A percentile compares a stretch with the other conserved stretches of the same genome.
phyloP scores from a whole-genome alignment of 78 protist species.

The Mantamonas sphyraenae region DNA sequence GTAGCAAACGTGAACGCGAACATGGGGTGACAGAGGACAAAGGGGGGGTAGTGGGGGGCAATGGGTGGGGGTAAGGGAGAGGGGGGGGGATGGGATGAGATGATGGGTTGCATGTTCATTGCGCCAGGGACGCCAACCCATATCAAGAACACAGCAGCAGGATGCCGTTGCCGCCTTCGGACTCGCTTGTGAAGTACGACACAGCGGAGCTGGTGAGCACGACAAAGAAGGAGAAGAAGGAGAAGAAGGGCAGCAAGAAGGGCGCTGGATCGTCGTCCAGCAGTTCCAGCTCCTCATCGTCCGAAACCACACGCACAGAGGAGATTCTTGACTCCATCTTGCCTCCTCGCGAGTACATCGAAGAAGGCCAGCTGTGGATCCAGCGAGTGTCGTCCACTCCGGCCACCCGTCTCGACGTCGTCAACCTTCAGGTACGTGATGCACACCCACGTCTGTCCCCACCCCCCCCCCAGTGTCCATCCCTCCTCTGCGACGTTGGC shows the following conservation, averaged over 20 bases:
- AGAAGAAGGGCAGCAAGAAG: background rate
- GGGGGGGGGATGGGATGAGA: no score
- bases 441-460: background rate
- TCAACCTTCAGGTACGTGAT: slow-evolving; percentile 41
- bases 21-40: no score
- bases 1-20: no score
- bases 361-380: slow-evolving; percentile 62
- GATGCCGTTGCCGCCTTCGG: background rate
- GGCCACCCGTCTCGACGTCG: slow-evolving; percentile 81
- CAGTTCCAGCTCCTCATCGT: slow-evolving; percentile 2
- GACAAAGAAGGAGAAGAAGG: slow-evolving; percentile 19
- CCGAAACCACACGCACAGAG: slow-evolving; percentile 39
- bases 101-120: no score
- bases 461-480: no score
- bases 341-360: slow-evolving; percentile 70
- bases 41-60: no score
- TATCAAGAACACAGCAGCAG: no score
- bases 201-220: slow-evolving; percentile 39
- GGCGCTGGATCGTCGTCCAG: background rate
- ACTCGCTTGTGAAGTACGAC: slow-evolving; percentile 54
- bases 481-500: no score
- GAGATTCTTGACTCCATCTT: slow-evolving; percentile 74
- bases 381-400: slow-evolving; percentile 78
- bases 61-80: no score
- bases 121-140: no score